Evolutionary conservation across 202 grass and related monocot genomes (phyloP).

Genomic region (Cymbopogon flexuosus): DNA sequence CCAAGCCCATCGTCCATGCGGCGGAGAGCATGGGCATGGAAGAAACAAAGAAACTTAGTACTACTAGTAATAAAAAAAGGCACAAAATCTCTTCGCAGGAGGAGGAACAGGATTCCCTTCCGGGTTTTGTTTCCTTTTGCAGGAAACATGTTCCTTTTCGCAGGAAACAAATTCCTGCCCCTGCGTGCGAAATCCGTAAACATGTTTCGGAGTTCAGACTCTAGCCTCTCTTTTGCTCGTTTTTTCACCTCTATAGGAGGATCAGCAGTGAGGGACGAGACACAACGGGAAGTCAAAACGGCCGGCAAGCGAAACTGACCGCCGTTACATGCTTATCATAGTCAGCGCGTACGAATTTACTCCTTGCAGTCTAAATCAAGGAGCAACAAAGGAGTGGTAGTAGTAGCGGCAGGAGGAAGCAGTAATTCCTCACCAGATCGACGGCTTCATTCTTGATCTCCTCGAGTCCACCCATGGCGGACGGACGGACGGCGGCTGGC

Average conservation of each 20-base stretch:
- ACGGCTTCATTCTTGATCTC: slow-evolving; percentile 77
- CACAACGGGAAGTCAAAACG: not conserved
- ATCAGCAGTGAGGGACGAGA: not conserved
- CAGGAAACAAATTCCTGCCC: not conserved
- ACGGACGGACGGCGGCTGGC: not conserved
- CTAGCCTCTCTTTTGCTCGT: not conserved
- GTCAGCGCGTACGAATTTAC: not conserved
- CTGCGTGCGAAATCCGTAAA: not conserved
- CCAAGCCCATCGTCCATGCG: not conserved
- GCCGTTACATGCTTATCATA: not conserved
- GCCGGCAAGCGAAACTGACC: not conserved
- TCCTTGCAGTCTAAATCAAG: not conserved
- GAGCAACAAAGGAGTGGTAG: not conserved
- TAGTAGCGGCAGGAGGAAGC: not conserved
- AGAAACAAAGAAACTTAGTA: not conserved
- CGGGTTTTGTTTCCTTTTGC: too few species aligned
- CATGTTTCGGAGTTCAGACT: not conserved
- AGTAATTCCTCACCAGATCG: slow-evolving; percentile 58
- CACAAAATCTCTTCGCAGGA: not conserved
- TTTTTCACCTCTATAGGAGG: not conserved
- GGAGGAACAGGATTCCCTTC: not conserved
- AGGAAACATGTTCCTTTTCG: too few species aligned
- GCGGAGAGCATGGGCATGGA: too few species aligned
- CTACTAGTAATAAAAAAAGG: not conserved
- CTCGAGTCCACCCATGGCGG: slow-evolving; percentile 65